Evolutionary conservation across 2,329 filamentous ascomycete species (phyloP), one percentile per base, ranked within the genome.

Genomic region (Aspergillus puulaauensis): DNA sequence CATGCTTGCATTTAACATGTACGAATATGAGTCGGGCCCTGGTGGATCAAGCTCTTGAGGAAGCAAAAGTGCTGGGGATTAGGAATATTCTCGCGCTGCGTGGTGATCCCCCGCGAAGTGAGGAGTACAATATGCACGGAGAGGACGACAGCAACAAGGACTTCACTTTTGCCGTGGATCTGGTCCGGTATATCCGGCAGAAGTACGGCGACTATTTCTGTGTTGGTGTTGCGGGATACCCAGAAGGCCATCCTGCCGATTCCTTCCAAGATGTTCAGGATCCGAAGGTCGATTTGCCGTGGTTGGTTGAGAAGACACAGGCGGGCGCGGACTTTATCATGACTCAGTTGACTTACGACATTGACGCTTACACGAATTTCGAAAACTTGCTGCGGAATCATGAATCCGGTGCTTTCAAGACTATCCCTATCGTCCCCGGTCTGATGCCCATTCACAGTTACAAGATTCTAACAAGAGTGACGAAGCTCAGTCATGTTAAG

Each of bases 371-470:
- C 71, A 83, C 87, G 55, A 80, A 80, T 35, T 98, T 96, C 69
- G 93, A 98, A 77, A 83, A 79, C 63, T 84, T 82, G 51, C 75
- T 99, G 64, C 82, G 92, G 59, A 84, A 88, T 53, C 91, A 99
- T 69, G 86, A 90, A 48, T 96, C 90, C 68, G 91, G 91, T 3
- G 83, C 84, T 3, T 97, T 99, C 78, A 90, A 90, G 76, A 86
- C 84, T 3, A 90, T 97, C 23, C 89, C 91, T 6, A 96, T 99
- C 65, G 90, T 99, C 56, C 93, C 95, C 0, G 95, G 95, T 1
- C 80, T 99, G 68, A 97, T 99, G 93, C 95, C 95, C 12, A 92
- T 99, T 52, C 95, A 99, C 77, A 96, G 90, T 76, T 98, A 96
- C 76, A 91, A 96, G 73, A 98, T 96, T 80, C 86, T 99, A 68